phyloP scores from a whole-genome alignment of 352 stramenopile genomes.

The Phytophthora kernoviae region DNA sequence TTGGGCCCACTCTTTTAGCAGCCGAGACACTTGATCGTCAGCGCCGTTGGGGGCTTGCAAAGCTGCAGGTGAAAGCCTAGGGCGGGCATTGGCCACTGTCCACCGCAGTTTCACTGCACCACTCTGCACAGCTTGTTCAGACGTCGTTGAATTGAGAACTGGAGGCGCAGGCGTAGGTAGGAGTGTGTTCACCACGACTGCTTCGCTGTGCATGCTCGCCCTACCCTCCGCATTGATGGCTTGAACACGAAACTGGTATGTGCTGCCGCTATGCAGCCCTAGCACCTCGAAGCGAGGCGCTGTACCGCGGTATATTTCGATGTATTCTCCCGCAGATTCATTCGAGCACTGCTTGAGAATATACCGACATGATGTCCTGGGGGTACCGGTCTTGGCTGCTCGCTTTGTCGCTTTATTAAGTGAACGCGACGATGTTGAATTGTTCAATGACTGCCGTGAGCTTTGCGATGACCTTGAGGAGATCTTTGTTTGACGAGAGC shows the following conservation, averaged over 20 bases:
- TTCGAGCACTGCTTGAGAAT: slow-evolving; percentile 89
- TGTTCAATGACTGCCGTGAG: slow-evolving; percentile 18
- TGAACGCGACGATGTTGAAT: slow-evolving; percentile 17
- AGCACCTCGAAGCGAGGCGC: slow-evolving; percentile 76
- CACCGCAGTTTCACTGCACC: slow-evolving; percentile 60
- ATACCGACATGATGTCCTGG: slow-evolving; percentile 54
- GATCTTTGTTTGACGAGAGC: slow-evolving; percentile 15
- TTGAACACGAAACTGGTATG: slow-evolving; percentile 92
- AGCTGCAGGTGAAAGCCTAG: slow-evolving; percentile 58
- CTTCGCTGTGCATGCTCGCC: slow-evolving; percentile 69
- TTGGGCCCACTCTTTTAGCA: slow-evolving; percentile 87
- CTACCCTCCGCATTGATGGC: slow-evolving; percentile 79
- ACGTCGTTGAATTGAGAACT: slow-evolving; percentile 21
- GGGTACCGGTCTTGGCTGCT: slow-evolving; percentile 7
- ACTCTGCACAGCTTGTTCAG: slow-evolving; percentile 33
- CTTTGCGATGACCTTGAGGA: slow-evolving; percentile 18
- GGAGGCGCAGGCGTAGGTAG: slow-evolving; percentile 72
- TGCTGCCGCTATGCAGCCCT: slow-evolving; percentile 76
- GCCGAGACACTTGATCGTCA: slow-evolving; percentile 65
- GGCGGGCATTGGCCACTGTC: slow-evolving; percentile 39
- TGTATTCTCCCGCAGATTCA: slow-evolving; percentile 79
- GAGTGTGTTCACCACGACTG: slow-evolving; percentile 85
- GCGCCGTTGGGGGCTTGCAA: slow-evolving; percentile 45
- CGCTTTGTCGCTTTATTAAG: slow-evolving; percentile 27
- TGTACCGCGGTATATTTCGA: slow-evolving; percentile 84